phyloP scores from a whole-genome alignment of 2,329 filamentous ascomycete genomes.

The Ophiocordyceps australis region DNA sequence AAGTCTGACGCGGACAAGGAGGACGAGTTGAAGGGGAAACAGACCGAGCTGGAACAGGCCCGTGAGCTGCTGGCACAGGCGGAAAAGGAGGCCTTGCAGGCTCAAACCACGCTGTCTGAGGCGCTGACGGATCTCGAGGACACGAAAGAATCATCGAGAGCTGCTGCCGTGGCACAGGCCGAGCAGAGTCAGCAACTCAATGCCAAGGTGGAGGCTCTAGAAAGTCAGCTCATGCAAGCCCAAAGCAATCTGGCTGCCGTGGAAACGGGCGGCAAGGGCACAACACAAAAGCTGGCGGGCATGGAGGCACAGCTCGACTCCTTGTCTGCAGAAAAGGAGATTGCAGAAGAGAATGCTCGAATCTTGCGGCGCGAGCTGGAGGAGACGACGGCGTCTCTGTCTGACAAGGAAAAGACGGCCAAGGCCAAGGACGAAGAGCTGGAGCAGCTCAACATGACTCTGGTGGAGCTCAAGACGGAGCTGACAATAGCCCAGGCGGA shows the following conservation, averaged over 20 bases:
- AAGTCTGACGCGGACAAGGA: constrained; percentile 63
- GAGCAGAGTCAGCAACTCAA: constrained; percentile 16
- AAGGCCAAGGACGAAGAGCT: constrained; percentile 31
- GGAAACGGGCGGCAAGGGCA: constrained; percentile 20
- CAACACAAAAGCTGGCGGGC: constrained; percentile 12
- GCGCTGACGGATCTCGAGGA: constrained; percentile 28
- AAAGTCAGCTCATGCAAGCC: constrained; percentile 5
- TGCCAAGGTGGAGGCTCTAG: constrained; percentile 20
- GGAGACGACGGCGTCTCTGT: constrained; percentile 4
- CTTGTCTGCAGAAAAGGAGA: constrained; percentile 7
- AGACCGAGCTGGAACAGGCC: constrained; percentile 33
- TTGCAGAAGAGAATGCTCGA: constrained; percentile 10
- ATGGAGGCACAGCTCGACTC: constrained; percentile 14
- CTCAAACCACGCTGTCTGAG: constrained; percentile 29
- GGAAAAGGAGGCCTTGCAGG: constrained; percentile 17
- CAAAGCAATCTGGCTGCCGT: constrained; percentile 7
- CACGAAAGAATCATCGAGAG: constrained; percentile 8
- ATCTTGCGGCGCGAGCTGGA: constrained; percentile 9
- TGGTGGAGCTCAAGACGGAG: constrained; percentile 43
- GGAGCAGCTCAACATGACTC: constrained; percentile 28
- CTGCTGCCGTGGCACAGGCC: constrained; percentile 7
- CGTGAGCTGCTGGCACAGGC: constrained; percentile 15
- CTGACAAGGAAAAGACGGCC: constrained; percentile 21
- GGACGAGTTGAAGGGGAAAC: constrained; percentile 39
- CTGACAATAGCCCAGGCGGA: constrained; percentile 42